Base-by-base conservation (phyloP, 1,139 yeast genomes). In the Saccharomycopsis crataegensis region DNA sequence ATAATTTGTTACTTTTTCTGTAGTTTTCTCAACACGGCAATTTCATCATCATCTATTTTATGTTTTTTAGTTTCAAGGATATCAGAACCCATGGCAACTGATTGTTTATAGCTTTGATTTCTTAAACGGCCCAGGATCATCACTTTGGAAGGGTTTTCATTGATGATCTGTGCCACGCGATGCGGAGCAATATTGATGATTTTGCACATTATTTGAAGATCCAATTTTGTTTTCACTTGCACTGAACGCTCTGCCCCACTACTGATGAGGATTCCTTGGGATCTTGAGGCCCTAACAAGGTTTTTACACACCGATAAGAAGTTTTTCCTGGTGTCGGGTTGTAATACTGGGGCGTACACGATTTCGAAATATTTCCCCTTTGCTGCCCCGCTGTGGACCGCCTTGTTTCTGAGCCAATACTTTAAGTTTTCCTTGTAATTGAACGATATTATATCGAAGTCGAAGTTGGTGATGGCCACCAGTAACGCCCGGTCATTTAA, bases 311-410 rank as follows among this genome's bases (percentile, higher is more conserved):
- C 91, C 49, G 82, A 75, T 50, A 91, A 82, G 61, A 85, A 79
- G 53, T 79, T 79, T 55, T 79, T 74, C 54, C 91, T 73, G 59
- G 50, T 38, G 40, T 34, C 31, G 37, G 55, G 37, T 48, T 46
- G 44, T 65, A 77, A 69, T 38, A 83, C 70, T 47, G 80, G 73
- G 14, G 80, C 72, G 66, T 93, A 93, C 54, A 82, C 76, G 12
- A 93, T 76, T 66, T 93, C 99, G 60, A 93, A 79, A 60, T 82
- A 82, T 48, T 90, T 78, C 1, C 99, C 99, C 56, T 86, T 79
- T 17, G 84, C 85, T 16, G 87, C 76, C 1, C 95, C 97, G 48
- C 89, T 81, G 44, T 96, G 86, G 8, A 90, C 76, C 0, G 89
- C 82, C 63, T 90, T 88, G 70, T 89, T 96, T 60, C 86, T 85